Base-by-base conservation (phyloP, 495 filamentous ascomycete species). In the Tuber magnatum region DNA sequence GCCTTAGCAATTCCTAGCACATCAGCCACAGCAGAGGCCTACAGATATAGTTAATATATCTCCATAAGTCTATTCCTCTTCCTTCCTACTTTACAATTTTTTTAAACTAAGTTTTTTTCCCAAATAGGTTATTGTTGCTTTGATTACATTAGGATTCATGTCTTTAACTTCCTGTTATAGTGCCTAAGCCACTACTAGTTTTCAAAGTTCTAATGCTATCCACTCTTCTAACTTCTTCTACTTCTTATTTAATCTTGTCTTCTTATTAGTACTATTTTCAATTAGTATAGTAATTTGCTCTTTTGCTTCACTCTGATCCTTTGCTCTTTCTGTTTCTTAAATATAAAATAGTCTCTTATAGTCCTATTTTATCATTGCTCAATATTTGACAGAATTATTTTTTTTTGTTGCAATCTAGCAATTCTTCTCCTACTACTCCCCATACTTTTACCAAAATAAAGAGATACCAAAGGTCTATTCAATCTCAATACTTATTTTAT, bases 401-500 rank as follows among this genome's bases (percentile, higher is more conserved):
- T 70, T 73, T 65, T 76, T 75, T 24, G 35, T 75, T 40, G 39
- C 39, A 40, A 2, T 7, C 2, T 7, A 2, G 3, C 39, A 40
- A 40, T 40, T 7, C 39, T 40, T 7, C 7, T 40, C 39, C 39
- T 7, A 40, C 39, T 40, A 40, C 39, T 40, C 39, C 24, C 4
- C 38, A 9, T 8, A 22, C 46, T 22, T 2, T 71, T 44, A 22
- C 46, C 74, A 71, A 32, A 75, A 51, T 0, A 14, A 32, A n/a
- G 69, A 71, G 1, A 75, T 44, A 2, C 46, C 74, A 65, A 61
- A 71, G 24, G 7, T 71, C 10, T 69, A 35, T 41, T 38, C 68
- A 68, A 75, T 72, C 46, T 75, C 74, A 61, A 75, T 75, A 24
- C 42, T 41, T 28, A 75, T 75, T 48, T 65, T 69, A 72, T 75